Evolutionary conservation across 306 rosid species (phyloP).

Genomic region (Rubus idaeus): DNA sequence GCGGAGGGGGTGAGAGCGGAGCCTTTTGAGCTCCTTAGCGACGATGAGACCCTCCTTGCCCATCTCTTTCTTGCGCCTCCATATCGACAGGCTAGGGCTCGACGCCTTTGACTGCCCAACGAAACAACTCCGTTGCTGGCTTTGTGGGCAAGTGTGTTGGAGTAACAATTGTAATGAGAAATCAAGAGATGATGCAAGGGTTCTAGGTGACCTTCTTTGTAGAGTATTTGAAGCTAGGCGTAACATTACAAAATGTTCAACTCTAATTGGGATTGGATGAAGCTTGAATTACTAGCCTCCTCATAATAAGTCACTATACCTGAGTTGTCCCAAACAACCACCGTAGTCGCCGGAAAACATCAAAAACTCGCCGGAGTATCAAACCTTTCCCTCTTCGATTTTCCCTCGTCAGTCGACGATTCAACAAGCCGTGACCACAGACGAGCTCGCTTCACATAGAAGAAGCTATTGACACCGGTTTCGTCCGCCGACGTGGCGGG

Average conservation of each 20-base stretch:
- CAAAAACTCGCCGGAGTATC: too few relatives aligned
- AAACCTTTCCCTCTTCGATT: too few relatives aligned
- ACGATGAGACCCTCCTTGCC: conserved; percentile 77
- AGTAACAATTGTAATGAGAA: background rate
- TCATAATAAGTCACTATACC: background rate
- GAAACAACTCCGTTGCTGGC: conserved; percentile 12
- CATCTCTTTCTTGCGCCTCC: conserved; percentile 94
- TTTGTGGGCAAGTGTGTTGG: background rate
- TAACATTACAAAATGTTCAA: conserved; percentile 23
- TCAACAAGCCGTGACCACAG: too few relatives aligned
- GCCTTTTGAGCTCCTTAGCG: conserved; percentile 80
- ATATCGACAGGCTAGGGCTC: conserved; percentile 86
- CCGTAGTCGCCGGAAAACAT: too few relatives aligned
- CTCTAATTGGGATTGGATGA: background rate
- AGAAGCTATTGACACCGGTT: too few relatives aligned
- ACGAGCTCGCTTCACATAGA: too few relatives aligned
- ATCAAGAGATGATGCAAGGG: background rate
- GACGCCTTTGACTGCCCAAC: conserved; percentile 45
- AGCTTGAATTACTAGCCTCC: background rate
- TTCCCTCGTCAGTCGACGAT: too few relatives aligned
- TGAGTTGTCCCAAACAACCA: too few relatives aligned
- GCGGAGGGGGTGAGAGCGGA: conserved; percentile 48
- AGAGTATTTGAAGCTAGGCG: conserved; percentile 25
- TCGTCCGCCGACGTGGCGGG: too few relatives aligned
- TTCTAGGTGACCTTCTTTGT: conserved; percentile 8